These are phyloP conservation scores for Musa balbisiana DNA, from an alignment of 202 grass and related monocot genomes.

Conservation along the genomic window DNA sequence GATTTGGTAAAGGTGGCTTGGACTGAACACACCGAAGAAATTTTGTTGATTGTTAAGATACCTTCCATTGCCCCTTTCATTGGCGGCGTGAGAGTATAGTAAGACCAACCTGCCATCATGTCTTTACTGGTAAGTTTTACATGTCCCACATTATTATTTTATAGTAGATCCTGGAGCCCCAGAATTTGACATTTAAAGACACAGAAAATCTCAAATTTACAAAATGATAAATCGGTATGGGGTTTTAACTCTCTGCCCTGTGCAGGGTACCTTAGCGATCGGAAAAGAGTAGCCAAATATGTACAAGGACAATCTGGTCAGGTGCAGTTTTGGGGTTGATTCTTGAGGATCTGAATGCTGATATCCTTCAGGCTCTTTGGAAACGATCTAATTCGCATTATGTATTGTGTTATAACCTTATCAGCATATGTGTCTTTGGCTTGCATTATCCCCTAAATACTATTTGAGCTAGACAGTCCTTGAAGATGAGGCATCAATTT, in stretches of 20 bases:
- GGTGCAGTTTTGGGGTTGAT: constrained; percentile 96
- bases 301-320: constrained; percentile 96
- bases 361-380: constrained; percentile 74
- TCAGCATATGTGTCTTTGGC: not conserved
- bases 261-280: constrained; percentile 71
- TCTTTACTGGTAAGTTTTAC: constrained; percentile 77
- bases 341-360: constrained; percentile 85
- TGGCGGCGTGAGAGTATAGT: constrained; percentile 95
- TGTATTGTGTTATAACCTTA: not conserved
- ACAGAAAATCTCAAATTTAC: too few species aligned
- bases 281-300: constrained; percentile 64
- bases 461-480: not conserved
- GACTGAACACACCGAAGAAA: constrained; percentile 62
- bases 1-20: constrained; percentile 50
- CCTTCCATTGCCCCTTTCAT: constrained; percentile 88
- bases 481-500: too few species aligned
- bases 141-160: not conserved
- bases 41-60: constrained; percentile 97
- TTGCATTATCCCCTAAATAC: not conserved
- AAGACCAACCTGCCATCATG: constrained; percentile 96
- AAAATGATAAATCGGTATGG: not conserved
- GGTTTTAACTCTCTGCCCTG: constrained; percentile 8
- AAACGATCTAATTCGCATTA: constrained; percentile 49
- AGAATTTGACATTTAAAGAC: too few species aligned
- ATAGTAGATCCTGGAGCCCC: too few species aligned